Evolutionary conservation across 331 rosid species (phyloP), one percentile per base, ranked within the genome.

Genomic region (Acacia pycnantha): DNA sequence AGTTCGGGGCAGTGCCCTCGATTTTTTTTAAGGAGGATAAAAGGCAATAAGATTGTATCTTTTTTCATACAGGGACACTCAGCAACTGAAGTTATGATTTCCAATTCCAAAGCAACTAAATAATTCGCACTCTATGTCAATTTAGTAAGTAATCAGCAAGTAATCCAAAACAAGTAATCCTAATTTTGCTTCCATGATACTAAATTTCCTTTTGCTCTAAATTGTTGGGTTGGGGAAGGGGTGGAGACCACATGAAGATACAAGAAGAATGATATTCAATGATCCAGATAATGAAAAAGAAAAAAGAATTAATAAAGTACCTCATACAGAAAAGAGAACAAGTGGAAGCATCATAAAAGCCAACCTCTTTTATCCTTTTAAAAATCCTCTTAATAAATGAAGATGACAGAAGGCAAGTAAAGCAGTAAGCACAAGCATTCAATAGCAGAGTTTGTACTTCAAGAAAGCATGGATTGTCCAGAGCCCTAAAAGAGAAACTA

Each of bases 401-500:
- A 33, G 8, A 80, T 16, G 64, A 72, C 18, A 82, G 33, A 66
- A 3, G 27, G 59, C 46, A 74, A 53, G 64, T 77, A 77, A 61
- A 78, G 59, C 70, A 86, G 65, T 53, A 54, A 77, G 11, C 58
- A 70, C 29, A 50, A 56, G 27, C 62, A 80, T 73, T 77, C 72
- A 50, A 44, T 53, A 43, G 75, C 65, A 48, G 48, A 71, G 76
- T 78, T 66, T 78, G 80, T 70, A 82, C 82, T 70, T 78, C 53
- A 37, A 18, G 84, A 78, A 80, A 81, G 21, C 51, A 71, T 26
- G 77, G 79, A 81, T 73, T 66, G 75, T 76, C 77, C 84, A 83
- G 74, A 83, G 82, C 86, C 86, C 73, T 53, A 84, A 59, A 81
- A 79, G 72, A 77, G 71, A 79, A 84, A 33, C 43, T 47, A 47